Evolutionary conservation across 441 rosid species (phyloP).

Genomic region (Gossypium davidsonii): DNA sequence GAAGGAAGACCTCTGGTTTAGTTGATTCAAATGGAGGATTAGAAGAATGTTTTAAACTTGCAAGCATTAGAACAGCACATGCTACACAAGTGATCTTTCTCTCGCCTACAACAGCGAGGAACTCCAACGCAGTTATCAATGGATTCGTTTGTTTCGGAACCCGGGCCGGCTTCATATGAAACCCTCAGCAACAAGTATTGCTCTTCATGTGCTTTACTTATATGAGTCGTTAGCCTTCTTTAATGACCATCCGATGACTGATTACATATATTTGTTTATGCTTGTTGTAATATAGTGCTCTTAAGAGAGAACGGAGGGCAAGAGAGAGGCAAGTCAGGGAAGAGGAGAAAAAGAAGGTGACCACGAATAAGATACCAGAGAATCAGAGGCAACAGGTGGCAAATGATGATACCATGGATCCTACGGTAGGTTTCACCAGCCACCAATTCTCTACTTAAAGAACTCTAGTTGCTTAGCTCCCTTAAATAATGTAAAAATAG

Average conservation of each 20-base stretch:
- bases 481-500: background rate
- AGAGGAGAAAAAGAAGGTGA: conserved; percentile 54
- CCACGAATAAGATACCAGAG: conserved; percentile 31
- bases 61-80: background rate
- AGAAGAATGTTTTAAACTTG: background rate
- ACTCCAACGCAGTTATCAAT: background rate
- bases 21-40: background rate
- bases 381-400: conserved; percentile 35
- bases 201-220: background rate
- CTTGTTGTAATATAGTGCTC: conserved; percentile 33
- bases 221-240: background rate
- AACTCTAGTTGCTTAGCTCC: background rate
- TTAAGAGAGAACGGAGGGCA: conserved; percentile 56
- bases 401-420: conserved; percentile 69
- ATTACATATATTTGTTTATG: background rate
- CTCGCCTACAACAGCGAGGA: background rate
- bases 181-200: conserved; percentile 48
- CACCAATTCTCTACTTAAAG: background rate
- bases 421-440: conserved; percentile 41
- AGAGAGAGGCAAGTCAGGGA: conserved; percentile 55
- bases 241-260: background rate
- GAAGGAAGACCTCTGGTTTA: background rate
- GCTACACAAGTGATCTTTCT: background rate
- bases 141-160: background rate
- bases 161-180: conserved; percentile 21